Conservation (phyloP, 2,329 filamentous ascomycete genomes). For the Aschersonia sp. region DNA sequence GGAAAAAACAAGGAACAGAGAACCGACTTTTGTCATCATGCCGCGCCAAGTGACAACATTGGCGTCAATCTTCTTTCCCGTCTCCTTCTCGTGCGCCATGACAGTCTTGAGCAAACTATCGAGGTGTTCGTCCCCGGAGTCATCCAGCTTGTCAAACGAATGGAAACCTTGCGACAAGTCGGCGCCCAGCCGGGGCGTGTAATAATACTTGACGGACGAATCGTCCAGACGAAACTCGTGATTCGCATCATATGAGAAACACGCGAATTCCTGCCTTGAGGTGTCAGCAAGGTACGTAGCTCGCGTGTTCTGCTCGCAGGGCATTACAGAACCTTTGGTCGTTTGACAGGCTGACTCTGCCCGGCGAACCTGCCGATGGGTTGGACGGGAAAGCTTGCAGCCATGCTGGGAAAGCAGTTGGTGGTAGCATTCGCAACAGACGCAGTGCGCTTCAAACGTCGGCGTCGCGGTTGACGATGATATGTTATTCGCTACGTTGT, state of each 20-base stretch:
- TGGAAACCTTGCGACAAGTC: conserved; percentile 74
- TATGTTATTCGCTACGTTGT: no score
- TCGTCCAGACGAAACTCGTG: conserved; percentile 64
- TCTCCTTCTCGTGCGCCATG: conserved; percentile 54
- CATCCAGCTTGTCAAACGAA: conserved; percentile 69
- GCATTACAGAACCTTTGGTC: conserved; percentile 44
- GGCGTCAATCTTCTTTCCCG: conserved; percentile 52
- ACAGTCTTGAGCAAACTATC: conserved; percentile 71
- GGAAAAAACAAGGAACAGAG: not conserved
- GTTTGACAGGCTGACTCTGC: conserved; percentile 53
- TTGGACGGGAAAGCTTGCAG: conserved; percentile 45
- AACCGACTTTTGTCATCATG: conserved; percentile 87
- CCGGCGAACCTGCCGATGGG: conserved; percentile 56
- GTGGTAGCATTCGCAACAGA: conserved; percentile 10
- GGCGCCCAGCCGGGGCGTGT: conserved; percentile 54
- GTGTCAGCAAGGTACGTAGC: not conserved
- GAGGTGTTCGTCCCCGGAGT: conserved; percentile 72
- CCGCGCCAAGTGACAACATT: conserved; percentile 88
- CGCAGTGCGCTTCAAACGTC: conserved; percentile 1
- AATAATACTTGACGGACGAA: conserved; percentile 77
- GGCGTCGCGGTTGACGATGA: no score
- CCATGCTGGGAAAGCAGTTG: conserved; percentile 9
- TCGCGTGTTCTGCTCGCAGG: no score
- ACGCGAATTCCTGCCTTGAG: conserved; percentile 64
- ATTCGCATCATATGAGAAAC: conserved; percentile 82